Conservation (phyloP, 768 basidiomycete species). For the Boletus sensibilis region DNA sequence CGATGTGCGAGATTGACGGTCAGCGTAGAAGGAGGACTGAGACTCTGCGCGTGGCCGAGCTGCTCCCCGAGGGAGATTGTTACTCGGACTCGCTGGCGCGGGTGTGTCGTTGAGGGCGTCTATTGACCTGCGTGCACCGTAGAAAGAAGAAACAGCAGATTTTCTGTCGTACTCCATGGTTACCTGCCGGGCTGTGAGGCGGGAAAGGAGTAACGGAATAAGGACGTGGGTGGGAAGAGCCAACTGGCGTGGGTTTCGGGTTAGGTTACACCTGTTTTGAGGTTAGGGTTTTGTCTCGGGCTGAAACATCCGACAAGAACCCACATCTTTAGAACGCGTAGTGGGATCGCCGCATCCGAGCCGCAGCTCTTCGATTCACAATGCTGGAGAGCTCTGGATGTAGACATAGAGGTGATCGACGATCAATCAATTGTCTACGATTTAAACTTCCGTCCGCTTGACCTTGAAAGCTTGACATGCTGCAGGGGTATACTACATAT, state of each 20-base stretch:
- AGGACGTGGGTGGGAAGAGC: conserved; percentile 20
- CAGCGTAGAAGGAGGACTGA: conserved; percentile 65
- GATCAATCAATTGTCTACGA: neutral
- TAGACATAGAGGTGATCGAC: neutral
- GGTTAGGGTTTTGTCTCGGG: conserved; percentile 28
- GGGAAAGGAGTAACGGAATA: no score
- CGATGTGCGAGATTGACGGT: conserved; percentile 39
- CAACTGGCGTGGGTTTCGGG: neutral
- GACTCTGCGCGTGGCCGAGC: conserved; percentile 59
- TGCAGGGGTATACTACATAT: neutral
- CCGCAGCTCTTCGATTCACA: neutral
- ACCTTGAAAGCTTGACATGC: neutral
- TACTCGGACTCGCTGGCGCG: conserved; percentile 18
- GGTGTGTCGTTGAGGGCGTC: conserved; percentile 59
- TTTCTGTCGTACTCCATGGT: conserved; percentile 76
- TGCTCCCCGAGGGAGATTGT: conserved; percentile 27
- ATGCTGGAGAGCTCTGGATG: neutral
- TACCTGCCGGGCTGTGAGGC: conserved; percentile 1
- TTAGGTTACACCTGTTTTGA: neutral
- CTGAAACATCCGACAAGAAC: conserved; percentile 2
- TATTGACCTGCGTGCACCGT: conserved; percentile 59
- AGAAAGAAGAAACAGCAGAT: conserved; percentile 79
- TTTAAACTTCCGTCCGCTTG: neutral
- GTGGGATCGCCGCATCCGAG: no score
- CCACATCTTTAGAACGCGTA: no score